phyloP scores from a whole-genome alignment of 2,329 filamentous ascomycete species.

The Trichoderma guizhouense region DNA sequence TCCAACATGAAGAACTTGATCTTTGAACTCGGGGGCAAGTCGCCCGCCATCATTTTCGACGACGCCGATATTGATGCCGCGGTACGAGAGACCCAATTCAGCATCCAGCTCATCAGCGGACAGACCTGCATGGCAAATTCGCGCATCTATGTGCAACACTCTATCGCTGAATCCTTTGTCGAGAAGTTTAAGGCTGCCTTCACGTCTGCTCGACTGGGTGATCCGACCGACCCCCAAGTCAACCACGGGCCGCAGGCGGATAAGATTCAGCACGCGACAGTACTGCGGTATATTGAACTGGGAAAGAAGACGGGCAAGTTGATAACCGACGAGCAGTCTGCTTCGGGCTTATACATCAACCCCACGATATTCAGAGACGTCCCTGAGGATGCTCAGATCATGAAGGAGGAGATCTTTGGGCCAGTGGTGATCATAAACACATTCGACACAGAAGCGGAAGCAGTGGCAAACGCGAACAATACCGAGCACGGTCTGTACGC shows the following conservation, averaged over 20 bases:
- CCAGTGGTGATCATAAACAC: conserved; percentile 29
- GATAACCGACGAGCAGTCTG: conserved; percentile 35
- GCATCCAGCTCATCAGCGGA: neutral
- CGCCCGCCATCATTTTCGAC: conserved; percentile 54
- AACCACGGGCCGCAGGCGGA: conserved; percentile 66
- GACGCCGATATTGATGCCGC: conserved; percentile 52
- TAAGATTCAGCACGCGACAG: conserved; percentile 59
- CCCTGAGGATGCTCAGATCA: conserved; percentile 27
- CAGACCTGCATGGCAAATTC: conserved; percentile 57
- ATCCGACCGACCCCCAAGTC: conserved; percentile 59
- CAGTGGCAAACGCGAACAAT: conserved; percentile 33
- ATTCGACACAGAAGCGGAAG: conserved; percentile 27
- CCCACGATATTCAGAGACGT: conserved; percentile 30
- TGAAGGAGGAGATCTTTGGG: conserved; percentile 32
- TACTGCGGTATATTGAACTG: conserved; percentile 62
- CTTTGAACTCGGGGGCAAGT: conserved; percentile 57
- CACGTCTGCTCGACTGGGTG: conserved; percentile 53
- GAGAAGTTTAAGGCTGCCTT: conserved; percentile 51
- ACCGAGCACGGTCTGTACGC: conserved; percentile 53
- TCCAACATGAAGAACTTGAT: conserved; percentile 57
- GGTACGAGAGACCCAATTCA: neutral
- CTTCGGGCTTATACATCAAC: conserved; percentile 28
- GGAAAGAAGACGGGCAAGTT: conserved; percentile 62
- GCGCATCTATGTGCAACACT: conserved; percentile 57
- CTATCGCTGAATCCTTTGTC: conserved; percentile 57